phyloP scores from a whole-genome alignment of 1,139 yeast genomes.

The Sugiyamaella grinbergsii region DNA sequence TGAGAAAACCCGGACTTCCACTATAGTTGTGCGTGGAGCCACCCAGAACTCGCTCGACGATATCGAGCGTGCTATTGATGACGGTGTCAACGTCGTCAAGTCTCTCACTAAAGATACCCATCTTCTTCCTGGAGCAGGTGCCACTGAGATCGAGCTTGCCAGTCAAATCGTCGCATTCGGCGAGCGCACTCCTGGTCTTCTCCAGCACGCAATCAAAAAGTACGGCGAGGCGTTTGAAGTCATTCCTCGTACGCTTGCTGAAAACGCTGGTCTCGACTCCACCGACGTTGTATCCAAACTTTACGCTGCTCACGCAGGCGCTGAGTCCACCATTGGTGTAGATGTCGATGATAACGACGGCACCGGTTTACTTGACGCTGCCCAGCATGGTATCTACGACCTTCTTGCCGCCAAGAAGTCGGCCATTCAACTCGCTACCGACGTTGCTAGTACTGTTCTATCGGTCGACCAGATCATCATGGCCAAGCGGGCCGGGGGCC shows the following conservation, averaged over 20 bases:
- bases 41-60: conserved; percentile 95
- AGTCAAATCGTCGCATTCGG: conserved; percentile 79
- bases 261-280: conserved; percentile 90
- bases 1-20: conserved; percentile 64
- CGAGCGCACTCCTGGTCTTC: conserved; percentile 88
- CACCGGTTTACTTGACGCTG: conserved; percentile 73
- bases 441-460: conserved; percentile 88
- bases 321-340: conserved; percentile 39
- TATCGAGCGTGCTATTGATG: conserved; percentile 95
- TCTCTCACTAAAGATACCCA: conserved; percentile 80
- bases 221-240: conserved; percentile 95
- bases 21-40: conserved; percentile 93
- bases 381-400: conserved; percentile 71
- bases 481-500: conserved; percentile 98
- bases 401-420: conserved; percentile 76
- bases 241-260: conserved; percentile 88
- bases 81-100: conserved; percentile 91
- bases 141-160: conserved; percentile 89
- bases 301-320: conserved; percentile 76
- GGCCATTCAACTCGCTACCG: conserved; percentile 92
- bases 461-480: conserved; percentile 89
- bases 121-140: conserved; percentile 95
- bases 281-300: conserved; percentile 84
- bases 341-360: conserved; percentile 70
- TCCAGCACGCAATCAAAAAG: conserved; percentile 91